Percentiles rank a stretch among this genome's conserved stretches.
phyloP scores from a whole-genome alignment of 345 rosid species.

The Salix udensis region DNA sequence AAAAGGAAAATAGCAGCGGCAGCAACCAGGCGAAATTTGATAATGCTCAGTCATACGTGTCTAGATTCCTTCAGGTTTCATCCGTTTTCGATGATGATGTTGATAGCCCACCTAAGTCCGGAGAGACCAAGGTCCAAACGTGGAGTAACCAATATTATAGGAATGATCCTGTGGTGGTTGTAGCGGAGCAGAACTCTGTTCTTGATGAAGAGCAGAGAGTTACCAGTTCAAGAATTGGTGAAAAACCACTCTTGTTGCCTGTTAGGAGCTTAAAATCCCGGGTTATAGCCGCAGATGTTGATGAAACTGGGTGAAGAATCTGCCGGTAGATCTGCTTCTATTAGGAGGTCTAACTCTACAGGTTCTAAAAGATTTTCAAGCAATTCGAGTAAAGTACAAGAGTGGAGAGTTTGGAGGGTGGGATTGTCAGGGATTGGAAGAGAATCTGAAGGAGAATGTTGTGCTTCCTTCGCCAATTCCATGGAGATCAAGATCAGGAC shows the following conservation, averaged over 20 bases:
- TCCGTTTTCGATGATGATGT: conserved; percentile 76
- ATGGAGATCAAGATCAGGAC: conserved; percentile 87
- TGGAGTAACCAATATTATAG: conserved; percentile 69
- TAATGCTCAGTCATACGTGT: conserved; percentile 58
- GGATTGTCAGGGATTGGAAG: conserved; percentile 27
- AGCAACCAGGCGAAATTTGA: conserved; percentile 36
- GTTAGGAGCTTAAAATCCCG: conserved; percentile 73
- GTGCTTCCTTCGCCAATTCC: conserved; percentile 97
- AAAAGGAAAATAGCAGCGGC: conserved; percentile 29
- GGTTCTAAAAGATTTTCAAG: conserved; percentile 42
- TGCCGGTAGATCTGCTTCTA: conserved; percentile 16
- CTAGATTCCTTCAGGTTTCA: conserved; percentile 78
- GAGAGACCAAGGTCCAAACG: conserved; percentile 50
- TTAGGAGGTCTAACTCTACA: conserved; percentile 28
- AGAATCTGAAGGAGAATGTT: conserved; percentile 32
- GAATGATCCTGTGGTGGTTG: conserved; percentile 54
- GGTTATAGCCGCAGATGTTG: conserved; percentile 33
- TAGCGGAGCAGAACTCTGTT: conserved; percentile 39
- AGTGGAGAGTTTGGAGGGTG: conserved; percentile 23
- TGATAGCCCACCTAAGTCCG: conserved; percentile 34
- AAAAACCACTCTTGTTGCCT: conserved; percentile 76
- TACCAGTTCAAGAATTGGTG: conserved; percentile 34
- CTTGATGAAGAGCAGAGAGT: conserved; percentile 34
- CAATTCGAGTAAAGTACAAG: conserved; percentile 10
- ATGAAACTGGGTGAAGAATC: conserved; percentile 22